These are phyloP conservation scores for Mucor saturninus DNA, from an alignment of 371 early-diverging fungal genomes.

Conservation along the genomic window DNA sequence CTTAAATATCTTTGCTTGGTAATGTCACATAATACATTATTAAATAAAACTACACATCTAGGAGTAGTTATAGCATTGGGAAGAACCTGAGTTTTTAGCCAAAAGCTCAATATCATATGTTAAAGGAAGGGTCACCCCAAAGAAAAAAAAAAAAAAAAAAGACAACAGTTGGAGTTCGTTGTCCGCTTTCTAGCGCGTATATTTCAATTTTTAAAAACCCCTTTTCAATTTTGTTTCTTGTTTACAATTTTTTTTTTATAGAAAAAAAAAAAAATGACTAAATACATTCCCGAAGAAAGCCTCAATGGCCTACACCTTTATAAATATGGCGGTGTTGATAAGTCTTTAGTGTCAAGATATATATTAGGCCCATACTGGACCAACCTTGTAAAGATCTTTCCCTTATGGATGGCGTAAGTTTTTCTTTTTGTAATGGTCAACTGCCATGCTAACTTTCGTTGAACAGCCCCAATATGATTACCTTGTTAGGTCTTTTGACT, in stretches of 20 bases:
- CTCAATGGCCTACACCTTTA: constrained; percentile 74
- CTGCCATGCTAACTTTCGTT: background rate
- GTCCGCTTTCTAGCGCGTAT: no score
- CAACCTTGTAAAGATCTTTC: constrained; percentile 84
- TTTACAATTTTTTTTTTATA: background rate
- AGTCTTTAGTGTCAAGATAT: constrained; percentile 87
- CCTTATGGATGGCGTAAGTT: constrained; percentile 88
- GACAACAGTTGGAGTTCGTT: no score
- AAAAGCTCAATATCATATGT: no score
- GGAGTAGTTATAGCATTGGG: no score
- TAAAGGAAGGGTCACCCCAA: no score
- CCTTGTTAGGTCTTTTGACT: constrained; percentile 90
- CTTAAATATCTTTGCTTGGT: no score
- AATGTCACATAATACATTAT: no score
- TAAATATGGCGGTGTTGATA: constrained; percentile 85
- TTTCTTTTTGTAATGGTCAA: background rate
- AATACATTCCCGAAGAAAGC: constrained; percentile 42
- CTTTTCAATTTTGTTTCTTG: background rate
- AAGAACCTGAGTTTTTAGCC: no score
- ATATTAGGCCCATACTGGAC: constrained; percentile 93
- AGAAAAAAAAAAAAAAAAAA: no score
- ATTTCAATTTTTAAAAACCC: background rate
- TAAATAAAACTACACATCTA: no score
- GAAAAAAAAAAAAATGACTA: constrained; percentile 11
- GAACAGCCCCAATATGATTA: constrained; percentile 95